Percentiles rank a stretch among this genome's conserved stretches.
These are phyloP conservation scores for Pharus latifolius DNA, from an alignment of 176 grass and related monocot genomes.

Conservation along the genomic window DNA sequence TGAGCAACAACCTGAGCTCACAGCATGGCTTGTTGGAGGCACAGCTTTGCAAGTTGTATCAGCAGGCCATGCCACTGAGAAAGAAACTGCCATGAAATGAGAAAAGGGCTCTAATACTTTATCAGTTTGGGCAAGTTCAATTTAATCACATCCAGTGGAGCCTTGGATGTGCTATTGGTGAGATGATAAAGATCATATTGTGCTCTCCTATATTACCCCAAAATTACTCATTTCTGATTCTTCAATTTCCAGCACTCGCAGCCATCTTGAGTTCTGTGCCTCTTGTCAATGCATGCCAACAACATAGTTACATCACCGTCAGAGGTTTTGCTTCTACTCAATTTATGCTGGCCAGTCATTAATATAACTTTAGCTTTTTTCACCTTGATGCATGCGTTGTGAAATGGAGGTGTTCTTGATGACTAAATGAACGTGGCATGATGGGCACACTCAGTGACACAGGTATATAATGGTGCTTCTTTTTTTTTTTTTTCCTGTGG, in stretches of 20 bases:
- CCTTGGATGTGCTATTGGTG: background rate
- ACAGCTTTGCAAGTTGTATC: constrained; percentile 73
- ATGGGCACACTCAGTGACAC: background rate
- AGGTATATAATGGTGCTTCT: constrained; percentile 1
- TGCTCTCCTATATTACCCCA: background rate
- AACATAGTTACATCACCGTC: background rate
- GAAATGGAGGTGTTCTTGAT: background rate
- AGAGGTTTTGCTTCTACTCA: background rate
- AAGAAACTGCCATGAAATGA: constrained; percentile 11
- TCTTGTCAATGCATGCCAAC: background rate
- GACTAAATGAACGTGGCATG: background rate
- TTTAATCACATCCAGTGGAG: background rate
- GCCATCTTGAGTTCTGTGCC: background rate
- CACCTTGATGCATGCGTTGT: background rate
- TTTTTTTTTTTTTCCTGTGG: background rate
- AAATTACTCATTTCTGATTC: background rate
- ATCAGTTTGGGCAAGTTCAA: background rate
- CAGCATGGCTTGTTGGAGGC: constrained; percentile 88
- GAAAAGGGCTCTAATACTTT: constrained; percentile 1
- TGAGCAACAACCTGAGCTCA: constrained; percentile 60
- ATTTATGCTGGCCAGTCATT: background rate
- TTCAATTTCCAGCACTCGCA: background rate
- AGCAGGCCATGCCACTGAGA: constrained; percentile 28
- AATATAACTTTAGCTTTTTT: background rate
- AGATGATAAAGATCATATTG: background rate